These are phyloP conservation scores for Botrytis hyacinthi DNA, from an alignment of 2,329 filamentous ascomycete genomes.

Conservation along the genomic window DNA sequence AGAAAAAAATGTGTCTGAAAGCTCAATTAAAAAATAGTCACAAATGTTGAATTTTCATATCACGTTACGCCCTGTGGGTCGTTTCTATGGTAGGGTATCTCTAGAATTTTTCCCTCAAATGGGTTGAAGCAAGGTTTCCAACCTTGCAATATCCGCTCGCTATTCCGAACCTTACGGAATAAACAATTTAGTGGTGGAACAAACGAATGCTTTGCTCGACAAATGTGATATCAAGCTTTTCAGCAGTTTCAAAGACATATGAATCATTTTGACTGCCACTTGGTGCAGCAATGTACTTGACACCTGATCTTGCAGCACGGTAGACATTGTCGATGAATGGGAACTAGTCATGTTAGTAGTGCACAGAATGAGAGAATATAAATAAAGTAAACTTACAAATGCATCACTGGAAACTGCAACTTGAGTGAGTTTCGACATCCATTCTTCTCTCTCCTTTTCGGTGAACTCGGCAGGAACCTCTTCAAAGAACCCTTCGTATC, in stretches of 20 bases:
- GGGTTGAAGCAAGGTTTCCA: slow-evolving; percentile 11
- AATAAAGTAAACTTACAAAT: slow-evolving; percentile 64
- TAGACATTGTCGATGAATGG: slow-evolving; percentile 98
- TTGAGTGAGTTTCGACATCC: slow-evolving; percentile 76
- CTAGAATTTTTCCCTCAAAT: slow-evolving; percentile 10
- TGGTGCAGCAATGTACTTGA: slow-evolving; percentile 93
- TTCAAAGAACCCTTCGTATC: slow-evolving; percentile 87
- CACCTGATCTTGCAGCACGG: slow-evolving; percentile 81
- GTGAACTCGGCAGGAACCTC: slow-evolving; percentile 83
- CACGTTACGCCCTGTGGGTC: slow-evolving; percentile 7
- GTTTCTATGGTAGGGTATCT: slow-evolving; percentile 24
- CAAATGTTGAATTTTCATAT: slow-evolving; percentile 19
- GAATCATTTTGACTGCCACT: slow-evolving; percentile 84
- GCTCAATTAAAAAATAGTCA: slow-evolving; percentile 1
- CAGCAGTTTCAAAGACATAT: slow-evolving; percentile 81
- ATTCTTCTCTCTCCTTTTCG: slow-evolving; percentile 77
- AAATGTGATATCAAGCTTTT: slow-evolving; percentile 89
- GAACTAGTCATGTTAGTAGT: slow-evolving; percentile 58
- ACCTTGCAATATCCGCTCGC: slow-evolving; percentile 26
- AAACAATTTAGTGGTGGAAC: slow-evolving; percentile 76
- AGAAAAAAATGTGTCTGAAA: background rate
- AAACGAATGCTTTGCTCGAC: slow-evolving; percentile 91
- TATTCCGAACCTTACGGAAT: slow-evolving; percentile 2
- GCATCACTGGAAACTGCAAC: slow-evolving; percentile 92
- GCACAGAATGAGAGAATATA: background rate